These are phyloP conservation scores for Pistacia atlantica DNA, from an alignment of 345 rosid genomes.

Conservation along the genomic window DNA sequence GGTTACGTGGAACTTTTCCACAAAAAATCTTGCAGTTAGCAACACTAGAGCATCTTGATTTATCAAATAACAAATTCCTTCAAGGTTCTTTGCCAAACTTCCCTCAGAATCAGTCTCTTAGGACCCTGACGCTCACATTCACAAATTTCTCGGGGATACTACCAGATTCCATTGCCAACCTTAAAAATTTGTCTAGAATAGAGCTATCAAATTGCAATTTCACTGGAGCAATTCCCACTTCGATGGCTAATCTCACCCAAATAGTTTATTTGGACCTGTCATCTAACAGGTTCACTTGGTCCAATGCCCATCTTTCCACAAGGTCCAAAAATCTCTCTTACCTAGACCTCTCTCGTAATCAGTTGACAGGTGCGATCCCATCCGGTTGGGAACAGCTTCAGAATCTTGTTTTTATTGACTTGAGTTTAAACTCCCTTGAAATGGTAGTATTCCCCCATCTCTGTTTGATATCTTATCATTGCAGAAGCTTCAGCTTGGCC, in stretches of 20 bases:
- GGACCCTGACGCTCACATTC: no score
- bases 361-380: conserved; percentile 30
- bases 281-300: conserved; percentile 29
- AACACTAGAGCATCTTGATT: no score
- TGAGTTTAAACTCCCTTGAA: conserved; percentile 26
- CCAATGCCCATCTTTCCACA: conserved; percentile 35
- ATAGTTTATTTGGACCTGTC: conserved; percentile 39
- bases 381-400: conserved; percentile 27
- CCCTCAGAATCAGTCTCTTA: no score
- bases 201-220: conserved; percentile 47
- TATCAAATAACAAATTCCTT: no score
- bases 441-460: conserved; percentile 34
- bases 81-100: no score
- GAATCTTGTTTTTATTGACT: conserved; percentile 32
- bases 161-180: no score
- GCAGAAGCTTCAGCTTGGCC: conserved; percentile 20
- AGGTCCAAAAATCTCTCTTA: conserved; percentile 21
- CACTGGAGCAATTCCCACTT: conserved; percentile 34
- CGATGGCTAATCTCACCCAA: conserved; percentile 24
- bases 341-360: conserved; percentile 33
- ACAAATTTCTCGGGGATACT: no score
- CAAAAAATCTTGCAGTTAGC: no score
- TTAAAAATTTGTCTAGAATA: conserved; percentile 10
- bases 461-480: conserved; percentile 18
- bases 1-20: no score